Conservation (phyloP, 140 eudicot genomes). For the Flaveria floridana region DNA sequence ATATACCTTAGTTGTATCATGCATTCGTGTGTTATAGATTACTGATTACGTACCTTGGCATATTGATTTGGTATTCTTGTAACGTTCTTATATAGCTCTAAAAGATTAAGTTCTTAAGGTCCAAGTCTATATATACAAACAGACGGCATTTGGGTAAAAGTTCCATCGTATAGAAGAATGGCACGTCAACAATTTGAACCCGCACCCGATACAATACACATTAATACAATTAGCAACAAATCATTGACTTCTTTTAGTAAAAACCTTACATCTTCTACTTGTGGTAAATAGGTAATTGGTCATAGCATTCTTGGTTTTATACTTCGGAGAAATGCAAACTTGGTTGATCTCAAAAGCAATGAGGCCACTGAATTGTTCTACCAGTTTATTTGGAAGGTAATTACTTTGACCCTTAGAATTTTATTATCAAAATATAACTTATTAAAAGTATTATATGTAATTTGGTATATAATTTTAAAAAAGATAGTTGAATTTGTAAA, state of each 20-base stretch:
- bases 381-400: slow-evolving; percentile 39
- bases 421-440: not conserved
- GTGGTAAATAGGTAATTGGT: slow-evolving; percentile 29
- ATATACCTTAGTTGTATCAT: not conserved
- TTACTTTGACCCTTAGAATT: not conserved
- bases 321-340: slow-evolving; percentile 35
- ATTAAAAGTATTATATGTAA: not conserved
- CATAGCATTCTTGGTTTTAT: slow-evolving; percentile 36
- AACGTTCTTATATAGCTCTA: no score
- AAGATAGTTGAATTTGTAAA: not conserved
- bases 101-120: no score
- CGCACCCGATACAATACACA: no score
- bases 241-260: not conserved
- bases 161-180: no score
- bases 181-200: no score
- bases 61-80: no score
- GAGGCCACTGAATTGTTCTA: slow-evolving; percentile 35
- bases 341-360: slow-evolving; percentile 34
- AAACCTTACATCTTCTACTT: slow-evolving; percentile 15
- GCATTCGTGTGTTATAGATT: not conserved
- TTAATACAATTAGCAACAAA: not conserved
- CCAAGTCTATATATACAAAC: no score
- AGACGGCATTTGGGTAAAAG: no score
- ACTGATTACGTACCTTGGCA: no score
- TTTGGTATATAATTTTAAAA: not conserved